Base-by-base conservation (phyloP, 208 protist genomes). In the Acanthamoeba triangularis region DNA sequence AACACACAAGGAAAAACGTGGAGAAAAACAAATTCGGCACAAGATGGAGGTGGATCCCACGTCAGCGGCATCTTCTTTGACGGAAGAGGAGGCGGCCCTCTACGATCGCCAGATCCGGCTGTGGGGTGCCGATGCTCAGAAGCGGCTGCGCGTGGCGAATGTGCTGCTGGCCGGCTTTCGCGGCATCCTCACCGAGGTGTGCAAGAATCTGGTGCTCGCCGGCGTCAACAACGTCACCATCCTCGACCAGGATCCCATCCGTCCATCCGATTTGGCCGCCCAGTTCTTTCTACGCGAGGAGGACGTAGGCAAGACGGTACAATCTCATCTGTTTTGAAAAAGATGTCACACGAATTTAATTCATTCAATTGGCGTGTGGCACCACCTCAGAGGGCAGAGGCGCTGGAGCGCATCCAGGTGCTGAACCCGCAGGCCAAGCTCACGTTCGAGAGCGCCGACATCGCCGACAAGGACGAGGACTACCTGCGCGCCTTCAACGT, bases 211-310 rank as follows among this genome's bases (percentile, higher is more conserved):
- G 14, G 91, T 93, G 52, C 41, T 93, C 8, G 74, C 69, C 30
- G 82, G 82, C 16, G 84, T 96, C 20, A 72, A 92, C 28, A n/a
- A 49, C n/a, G 52, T 80, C n/a, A 93, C 76, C 33, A 49, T 87
- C 35, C 69, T 74, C 18, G 72, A 92, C 28, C 23, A 69, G 23
- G 49, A 44, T 10, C 28, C 49, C 54, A 18, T 96, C 30, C 18
- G 23, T 25, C 18, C 33, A 16, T 28, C n/a, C 28, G 90, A 94
- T 47, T 28, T 94, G 13, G 69, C 35, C 14, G 90, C 92, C 28
- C 96, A 99, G 95, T 99, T 99, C 94, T 99, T 98, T 95, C 96
- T 99, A 37, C 96, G 41, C 18, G 97, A 98, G 78, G 95, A 76
- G 20, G 98, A 99, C 93, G 96, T 99, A 52, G 98, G 99, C 94